A percentile compares a stretch with the other conserved stretches of the same genome.
phyloP scores from a whole-genome alignment of 2,329 filamentous ascomycete species.

The Didymosphaeria variabile region DNA sequence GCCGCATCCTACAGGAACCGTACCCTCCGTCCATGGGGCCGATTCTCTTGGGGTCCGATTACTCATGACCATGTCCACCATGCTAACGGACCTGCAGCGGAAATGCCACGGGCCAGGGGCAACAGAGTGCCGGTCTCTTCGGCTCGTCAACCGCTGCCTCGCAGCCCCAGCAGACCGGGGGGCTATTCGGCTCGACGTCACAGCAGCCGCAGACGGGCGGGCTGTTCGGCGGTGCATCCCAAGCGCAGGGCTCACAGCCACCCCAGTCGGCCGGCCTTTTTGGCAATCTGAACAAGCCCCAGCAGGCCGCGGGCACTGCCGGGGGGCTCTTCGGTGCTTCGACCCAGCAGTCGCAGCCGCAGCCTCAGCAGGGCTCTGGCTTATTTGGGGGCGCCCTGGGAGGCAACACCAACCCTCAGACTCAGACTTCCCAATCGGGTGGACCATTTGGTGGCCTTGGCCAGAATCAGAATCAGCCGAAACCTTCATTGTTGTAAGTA shows the following conservation, averaged over 20 bases:
- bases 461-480: constrained; percentile 33
- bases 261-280: constrained; percentile 47
- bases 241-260: constrained; percentile 31
- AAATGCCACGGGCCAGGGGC: constrained; percentile 36
- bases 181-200: constrained; percentile 35
- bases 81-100: constrained; percentile 39
- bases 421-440: constrained; percentile 39
- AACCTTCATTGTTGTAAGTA: constrained; percentile 51
- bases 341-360: constrained; percentile 38
- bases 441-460: constrained; percentile 43
- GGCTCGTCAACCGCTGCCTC: constrained; percentile 31
- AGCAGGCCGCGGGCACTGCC: constrained; percentile 30
- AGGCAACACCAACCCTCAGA: constrained; percentile 26
- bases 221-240: constrained; percentile 29
- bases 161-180: constrained; percentile 39
- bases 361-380: constrained; percentile 37
- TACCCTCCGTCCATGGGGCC: constrained; percentile 20
- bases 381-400: constrained; percentile 48
- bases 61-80: constrained; percentile 13
- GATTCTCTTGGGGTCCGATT: constrained; percentile 9
- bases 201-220: constrained; percentile 27
- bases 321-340: constrained; percentile 49
- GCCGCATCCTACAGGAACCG: constrained; percentile 22
- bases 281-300: constrained; percentile 46
- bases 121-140: constrained; percentile 42